Evolutionary conservation across 2,329 filamentous ascomycete genomes (phyloP), one percentile per base, ranked within the genome.

Genomic region (Xylaria sp.): DNA sequence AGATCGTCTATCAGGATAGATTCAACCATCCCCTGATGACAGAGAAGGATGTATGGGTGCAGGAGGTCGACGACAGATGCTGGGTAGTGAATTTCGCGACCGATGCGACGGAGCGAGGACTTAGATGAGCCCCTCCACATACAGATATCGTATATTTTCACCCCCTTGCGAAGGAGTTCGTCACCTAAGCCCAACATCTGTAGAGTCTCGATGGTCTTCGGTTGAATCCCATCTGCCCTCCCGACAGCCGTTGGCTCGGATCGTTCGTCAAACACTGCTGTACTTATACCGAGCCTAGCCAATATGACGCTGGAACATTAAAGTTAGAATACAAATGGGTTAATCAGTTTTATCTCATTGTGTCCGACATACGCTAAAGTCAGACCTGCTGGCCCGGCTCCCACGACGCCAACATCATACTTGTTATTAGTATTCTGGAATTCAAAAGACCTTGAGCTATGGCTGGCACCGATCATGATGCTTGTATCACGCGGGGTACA

Each of bases 121-220:
- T 83, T 80, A 37, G 80, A 76, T 1, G 84, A 86, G 65, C 84
- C 82, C 77, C 88, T 85, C 90, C 91, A 93, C 77, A 93, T 93
- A 51, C 88, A 85, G 69, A 93, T 93, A 75, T 93, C 91, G 79
- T 91, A 92, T 53, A 93, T 88, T 54, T 87, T 88, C 59, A 91
- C 91, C 35, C 90, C 91, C 73, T 89, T 86, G 70, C 87, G 87
- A 50, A 93, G 79, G 35, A 93, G 79, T 1, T 87, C 82, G 71
- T 93, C 90, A n/a, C 88, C 90, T n/a, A 93, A 81, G 40, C 90
- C 84, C 83, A 93, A 88, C 80, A 93, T 91, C 70, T 88, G 87
- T 74, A 93, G 87, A 0, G 91, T 93, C 81, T 93, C 91, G 74
- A 94, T 92, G 0, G 91, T 91, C 80, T 93, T 93, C 53, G 91